Base-by-base conservation (phyloP, 768 basidiomycete genomes). In the Kwoniella sp. region DNA sequence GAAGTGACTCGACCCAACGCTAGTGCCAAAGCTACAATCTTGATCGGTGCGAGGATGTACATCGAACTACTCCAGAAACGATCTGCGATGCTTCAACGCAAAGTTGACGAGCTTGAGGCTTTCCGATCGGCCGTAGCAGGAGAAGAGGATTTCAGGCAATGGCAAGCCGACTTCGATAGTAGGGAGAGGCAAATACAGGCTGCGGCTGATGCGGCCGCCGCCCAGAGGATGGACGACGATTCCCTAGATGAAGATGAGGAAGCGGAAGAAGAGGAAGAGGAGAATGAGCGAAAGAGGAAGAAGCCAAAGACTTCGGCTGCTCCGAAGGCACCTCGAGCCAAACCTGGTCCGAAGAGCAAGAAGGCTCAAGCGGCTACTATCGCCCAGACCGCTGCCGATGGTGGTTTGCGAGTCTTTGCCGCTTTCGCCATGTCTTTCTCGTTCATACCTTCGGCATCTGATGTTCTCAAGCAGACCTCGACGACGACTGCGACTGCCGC, bases 1-100 rank as follows among this genome's bases (percentile, higher is more conserved):
- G 75, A 80, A 55, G 70, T 79, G 22, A 73, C 74, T 13, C 67
- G 76, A 13, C 76, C 76, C 11, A 77, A 77, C 54, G 73, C 76
- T 8, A 72, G 70, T 55, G 76, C 76, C 22, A 80, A 80, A 59
- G 72, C 78, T 37, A 80, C 79, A 13, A 74, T 80, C 52, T 62
- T 80, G 28, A 59, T 73, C 20, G 79, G 79, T 23, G 77, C 79
- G 30, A 59, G 72, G 45, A 67, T 77, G 70, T 80, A 80, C 48
- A 79, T 80, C 62, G 78, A 79, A 48, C 50, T 75, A 4, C 57
- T 77, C 22, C 76, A 77, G 48, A 57, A 48, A 23, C 60, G 76
- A 23, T 66, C 67, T 9, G 68, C 66, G 8, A 69, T 53, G 54
- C 52, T 77, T 25, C 70, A 75, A 52, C 53, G 76, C 0, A 72